phyloP scores from a whole-genome alignment of 2,329 filamentous ascomycete species.

The Escovopsis sp. region DNA sequence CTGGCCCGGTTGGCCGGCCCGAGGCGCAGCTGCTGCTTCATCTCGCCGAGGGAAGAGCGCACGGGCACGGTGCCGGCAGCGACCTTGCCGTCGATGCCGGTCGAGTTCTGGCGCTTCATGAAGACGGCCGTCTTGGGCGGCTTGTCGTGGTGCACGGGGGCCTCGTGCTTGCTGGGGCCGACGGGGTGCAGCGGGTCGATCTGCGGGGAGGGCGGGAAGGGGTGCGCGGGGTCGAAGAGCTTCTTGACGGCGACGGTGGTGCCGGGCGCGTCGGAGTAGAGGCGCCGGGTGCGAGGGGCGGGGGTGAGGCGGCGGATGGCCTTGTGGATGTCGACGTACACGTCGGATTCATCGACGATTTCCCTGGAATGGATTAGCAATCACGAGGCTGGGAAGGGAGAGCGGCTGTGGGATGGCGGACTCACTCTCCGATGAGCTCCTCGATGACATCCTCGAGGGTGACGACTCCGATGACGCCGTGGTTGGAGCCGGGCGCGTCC shows the following conservation, averaged over 20 bases:
- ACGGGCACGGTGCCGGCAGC: conserved; percentile 35
- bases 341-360: conserved; percentile 97
- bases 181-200: conserved; percentile 23
- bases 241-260: conserved; percentile 17
- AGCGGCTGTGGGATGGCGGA: conserved; percentile 10
- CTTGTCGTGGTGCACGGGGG: conserved; percentile 20
- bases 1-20: conserved; percentile 52
- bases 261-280: conserved; percentile 20
- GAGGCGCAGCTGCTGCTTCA: conserved; percentile 47
- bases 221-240: conserved; percentile 13
- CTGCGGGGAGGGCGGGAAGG: conserved; percentile 24
- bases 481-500: conserved; percentile 74
- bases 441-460: conserved; percentile 97
- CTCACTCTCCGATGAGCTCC: conserved; percentile 91
- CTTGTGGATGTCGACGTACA: conserved; percentile 96
- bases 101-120: conserved; percentile 42
- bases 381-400: conserved; percentile 3
- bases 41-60: conserved; percentile 45
- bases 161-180: conserved; percentile 24
- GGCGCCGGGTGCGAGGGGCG: conserved; percentile 57
- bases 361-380: conserved; percentile 49
- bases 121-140: conserved; percentile 40
- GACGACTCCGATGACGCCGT: conserved; percentile 82
- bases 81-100: conserved; percentile 35
- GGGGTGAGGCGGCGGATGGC: conserved; percentile 81